These are phyloP conservation scores for Oenanthe javanica DNA, from an alignment of 140 eudicot species.

Conservation along the genomic window DNA sequence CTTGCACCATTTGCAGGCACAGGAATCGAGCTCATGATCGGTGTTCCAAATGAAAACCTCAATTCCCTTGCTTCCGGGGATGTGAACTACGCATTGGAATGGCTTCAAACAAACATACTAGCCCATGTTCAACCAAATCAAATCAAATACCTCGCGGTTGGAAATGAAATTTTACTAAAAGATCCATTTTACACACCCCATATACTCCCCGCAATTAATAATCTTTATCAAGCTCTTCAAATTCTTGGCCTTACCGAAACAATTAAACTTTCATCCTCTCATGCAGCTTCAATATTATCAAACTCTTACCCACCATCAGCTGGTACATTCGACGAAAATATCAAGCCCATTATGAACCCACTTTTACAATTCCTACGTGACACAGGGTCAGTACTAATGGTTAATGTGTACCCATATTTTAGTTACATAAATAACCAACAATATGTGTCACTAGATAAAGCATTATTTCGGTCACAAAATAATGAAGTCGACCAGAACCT, in stretches of 20 bases:
- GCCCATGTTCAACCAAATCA: conserved; percentile 33
- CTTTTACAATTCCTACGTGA: conserved; percentile 45
- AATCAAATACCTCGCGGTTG: conserved; percentile 53
- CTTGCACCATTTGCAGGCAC: conserved; percentile 49
- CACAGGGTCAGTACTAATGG: conserved; percentile 58
- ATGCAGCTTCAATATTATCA: conserved; percentile 45
- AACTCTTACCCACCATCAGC: conserved; percentile 67
- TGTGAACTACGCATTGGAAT: conserved; percentile 23
- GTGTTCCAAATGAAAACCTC: conserved; percentile 62
- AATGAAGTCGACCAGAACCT: conserved; percentile 21
- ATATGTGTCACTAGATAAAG: conserved; percentile 41
- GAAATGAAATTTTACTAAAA: conserved; percentile 55
- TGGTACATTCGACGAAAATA: conserved; percentile 35
- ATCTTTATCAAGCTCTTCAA: conserved; percentile 52
- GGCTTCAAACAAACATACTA: conserved; percentile 60
- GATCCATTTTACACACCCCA: conserved; percentile 45
- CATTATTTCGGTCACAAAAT: conserved; percentile 30
- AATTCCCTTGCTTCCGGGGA: conserved; percentile 46
- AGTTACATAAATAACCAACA: conserved; percentile 38
- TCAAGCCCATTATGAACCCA: conserved; percentile 27
- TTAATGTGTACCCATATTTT: conserved; percentile 61
- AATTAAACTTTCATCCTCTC: conserved; percentile 51
- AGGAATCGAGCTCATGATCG: conserved; percentile 55
- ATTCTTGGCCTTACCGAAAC: conserved; percentile 31
- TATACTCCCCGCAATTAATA: conserved; percentile 43